Percentiles rank a stretch among this genome's conserved stretches.
Evolutionary conservation across 148 eudicot species (phyloP).

Genomic region (Diospyros kaki): DNA sequence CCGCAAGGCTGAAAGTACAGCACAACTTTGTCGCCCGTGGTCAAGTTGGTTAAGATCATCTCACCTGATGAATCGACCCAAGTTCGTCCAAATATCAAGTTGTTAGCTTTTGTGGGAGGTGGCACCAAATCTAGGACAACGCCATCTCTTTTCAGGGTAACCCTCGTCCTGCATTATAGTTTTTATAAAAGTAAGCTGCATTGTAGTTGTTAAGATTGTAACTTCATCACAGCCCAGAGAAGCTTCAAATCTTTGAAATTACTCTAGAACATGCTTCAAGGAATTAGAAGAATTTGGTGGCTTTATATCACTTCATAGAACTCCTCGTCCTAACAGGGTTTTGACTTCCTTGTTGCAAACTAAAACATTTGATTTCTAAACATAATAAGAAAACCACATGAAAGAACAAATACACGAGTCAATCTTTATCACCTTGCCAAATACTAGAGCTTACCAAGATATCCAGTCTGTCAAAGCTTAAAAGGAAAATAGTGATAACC

Average conservation of each 20-base stretch:
- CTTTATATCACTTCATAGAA: too few relatives aligned
- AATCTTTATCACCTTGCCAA: too few relatives aligned
- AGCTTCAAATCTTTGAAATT: too few relatives aligned
- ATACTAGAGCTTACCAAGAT: too few relatives aligned
- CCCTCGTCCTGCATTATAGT: constrained; percentile 59
- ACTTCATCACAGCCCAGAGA: too few relatives aligned
- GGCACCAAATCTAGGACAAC: constrained; percentile 91
- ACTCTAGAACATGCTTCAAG: too few relatives aligned
- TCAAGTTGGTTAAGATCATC: constrained; percentile 81
- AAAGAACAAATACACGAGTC: too few relatives aligned
- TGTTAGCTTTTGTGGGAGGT: constrained; percentile 87
- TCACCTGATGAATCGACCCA: constrained; percentile 98
- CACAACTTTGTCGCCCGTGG: constrained; percentile 93
- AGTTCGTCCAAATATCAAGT: constrained; percentile 90
- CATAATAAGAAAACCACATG: too few relatives aligned
- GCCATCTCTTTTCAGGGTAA: constrained; percentile 69
- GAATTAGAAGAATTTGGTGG: too few relatives aligned
- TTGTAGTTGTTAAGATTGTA: too few relatives aligned
- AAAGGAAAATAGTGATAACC: too few relatives aligned
- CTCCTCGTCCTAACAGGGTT: background rate
- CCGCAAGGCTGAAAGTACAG: constrained; percentile 97
- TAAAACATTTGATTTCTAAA: background rate
- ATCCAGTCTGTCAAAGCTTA: too few relatives aligned
- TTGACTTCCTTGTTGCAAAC: background rate
- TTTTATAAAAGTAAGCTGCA: background rate